These are phyloP conservation scores for Botryosphaeria dothidea DNA, from an alignment of 2,329 filamentous ascomycete genomes.

Conservation along the genomic window DNA sequence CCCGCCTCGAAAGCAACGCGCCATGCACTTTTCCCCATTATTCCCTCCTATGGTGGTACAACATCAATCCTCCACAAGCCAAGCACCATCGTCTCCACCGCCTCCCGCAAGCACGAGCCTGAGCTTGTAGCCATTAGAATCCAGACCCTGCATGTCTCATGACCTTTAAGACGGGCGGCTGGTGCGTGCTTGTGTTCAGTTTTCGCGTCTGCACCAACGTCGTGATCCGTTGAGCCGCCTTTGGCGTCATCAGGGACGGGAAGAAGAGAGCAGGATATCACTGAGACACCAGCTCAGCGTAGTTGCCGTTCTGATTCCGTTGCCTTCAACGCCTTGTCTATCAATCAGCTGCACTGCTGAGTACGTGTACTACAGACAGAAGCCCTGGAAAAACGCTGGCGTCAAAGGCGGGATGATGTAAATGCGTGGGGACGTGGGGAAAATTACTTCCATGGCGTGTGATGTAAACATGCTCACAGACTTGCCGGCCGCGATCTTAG, in stretches of 20 bases:
- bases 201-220: background rate
- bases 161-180: background rate
- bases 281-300: too few relatives aligned
- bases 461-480: too few relatives aligned
- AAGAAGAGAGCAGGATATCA: background rate
- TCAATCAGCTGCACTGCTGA: too few relatives aligned
- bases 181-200: background rate
- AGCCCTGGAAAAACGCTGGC: too few relatives aligned
- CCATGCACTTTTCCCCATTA: background rate
- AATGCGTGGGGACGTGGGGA: too few relatives aligned
- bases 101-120: background rate
- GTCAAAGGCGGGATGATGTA: too few relatives aligned
- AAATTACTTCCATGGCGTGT: too few relatives aligned
- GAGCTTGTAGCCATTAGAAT: background rate
- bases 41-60: background rate
- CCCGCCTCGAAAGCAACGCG: too few relatives aligned
- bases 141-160: conserved; percentile 12
- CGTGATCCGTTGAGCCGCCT: background rate
- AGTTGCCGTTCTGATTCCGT: background rate
- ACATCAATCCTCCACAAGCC: background rate
- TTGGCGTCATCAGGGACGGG: background rate
- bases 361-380: too few relatives aligned
- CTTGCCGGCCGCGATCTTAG: too few relatives aligned
- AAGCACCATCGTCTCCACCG: background rate
- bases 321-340: background rate